Percentiles rank a stretch among this genome's conserved stretches.
Evolutionary conservation across 1,284 basidiomycete species (phyloP).

Genomic region (Pascua sp.): DNA sequence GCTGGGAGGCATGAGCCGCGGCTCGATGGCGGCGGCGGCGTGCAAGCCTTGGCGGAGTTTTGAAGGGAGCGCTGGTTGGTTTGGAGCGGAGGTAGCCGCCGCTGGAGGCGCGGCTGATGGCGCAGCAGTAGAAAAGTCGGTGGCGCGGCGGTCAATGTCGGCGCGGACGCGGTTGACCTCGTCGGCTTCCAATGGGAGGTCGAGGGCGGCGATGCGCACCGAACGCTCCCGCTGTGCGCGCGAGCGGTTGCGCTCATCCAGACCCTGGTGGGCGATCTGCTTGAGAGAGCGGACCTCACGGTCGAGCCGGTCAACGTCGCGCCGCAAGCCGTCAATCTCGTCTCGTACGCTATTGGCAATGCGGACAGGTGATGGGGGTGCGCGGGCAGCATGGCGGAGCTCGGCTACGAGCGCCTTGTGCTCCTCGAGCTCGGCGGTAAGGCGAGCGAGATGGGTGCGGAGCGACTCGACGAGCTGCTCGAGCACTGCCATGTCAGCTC

Average conservation of each 20-base stretch:
- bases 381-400: conserved; percentile 52
- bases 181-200: conserved; percentile 18
- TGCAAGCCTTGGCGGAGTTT: conserved; percentile 41
- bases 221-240: conserved; percentile 20
- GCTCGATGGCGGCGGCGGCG: conserved; percentile 22
- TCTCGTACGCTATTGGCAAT: conserved; percentile 24
- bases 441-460: conserved; percentile 66
- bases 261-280: conserved; percentile 74
- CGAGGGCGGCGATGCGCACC: conserved; percentile 15
- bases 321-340: conserved; percentile 59
- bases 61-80: conserved; percentile 18
- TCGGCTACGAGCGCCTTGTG: conserved; percentile 64
- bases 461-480: conserved; percentile 71
- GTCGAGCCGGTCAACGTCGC: conserved; percentile 57
- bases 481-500: conserved; percentile 56
- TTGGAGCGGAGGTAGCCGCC: background rate
- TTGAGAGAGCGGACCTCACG: conserved; percentile 77
- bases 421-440: conserved; percentile 70
- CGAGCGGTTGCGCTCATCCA: conserved; percentile 61
- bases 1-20: conserved; percentile 26
- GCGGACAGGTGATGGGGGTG: conserved; percentile 24
- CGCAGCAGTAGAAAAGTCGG: background rate
- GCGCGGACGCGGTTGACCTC: conserved; percentile 30
- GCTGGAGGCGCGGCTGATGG: too few species aligned
- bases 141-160: conserved; percentile 19